These are phyloP conservation scores for Penicillium riverlandense DNA, from an alignment of 495 filamentous ascomycete genomes.

Conservation along the genomic window DNA sequence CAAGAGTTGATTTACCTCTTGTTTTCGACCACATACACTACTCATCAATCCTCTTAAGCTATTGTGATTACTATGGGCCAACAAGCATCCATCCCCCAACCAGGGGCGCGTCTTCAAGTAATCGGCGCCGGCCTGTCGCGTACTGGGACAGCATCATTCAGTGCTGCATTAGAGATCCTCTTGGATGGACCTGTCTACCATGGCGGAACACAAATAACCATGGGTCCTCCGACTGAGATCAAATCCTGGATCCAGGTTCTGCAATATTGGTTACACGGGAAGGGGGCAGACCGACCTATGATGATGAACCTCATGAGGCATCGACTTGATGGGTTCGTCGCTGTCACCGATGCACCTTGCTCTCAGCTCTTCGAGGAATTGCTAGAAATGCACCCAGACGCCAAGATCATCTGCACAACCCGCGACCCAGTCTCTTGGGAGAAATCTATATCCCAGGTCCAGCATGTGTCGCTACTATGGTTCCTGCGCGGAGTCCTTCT, in stretches of 20 bases:
- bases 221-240: conserved; percentile 13
- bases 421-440: conserved; percentile 18
- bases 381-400: conserved; percentile 20
- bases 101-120: conserved; percentile 22
- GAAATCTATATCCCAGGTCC: conserved; percentile 11
- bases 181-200: conserved; percentile 27
- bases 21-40: too few species aligned
- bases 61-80: conserved; percentile 2
- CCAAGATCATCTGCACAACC: conserved; percentile 21
- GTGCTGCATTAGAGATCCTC: conserved; percentile 36
- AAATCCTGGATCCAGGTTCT: conserved; percentile 16
- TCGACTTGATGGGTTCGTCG: conserved; percentile 56
- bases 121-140: conserved; percentile 46
- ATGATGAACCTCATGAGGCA: conserved; percentile 73
- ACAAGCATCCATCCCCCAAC: conserved; percentile 1
- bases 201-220: conserved; percentile 17
- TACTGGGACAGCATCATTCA: conserved; percentile 44
- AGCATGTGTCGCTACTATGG: conserved; percentile 4
- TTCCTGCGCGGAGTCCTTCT: conserved; percentile 14
- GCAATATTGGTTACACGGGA: conserved; percentile 4
- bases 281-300: conserved; percentile 27
- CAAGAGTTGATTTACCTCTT: too few species aligned
- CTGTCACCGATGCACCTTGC: conserved; percentile 27
- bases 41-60: too few species aligned
- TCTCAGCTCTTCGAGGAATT: conserved; percentile 19